A percentile compares a stretch with the other conserved stretches of the same genome.
These are phyloP conservation scores for Phaeosphaeria sp. DNA, from an alignment of 2,329 filamentous ascomycete genomes.

Conservation along the genomic window DNA sequence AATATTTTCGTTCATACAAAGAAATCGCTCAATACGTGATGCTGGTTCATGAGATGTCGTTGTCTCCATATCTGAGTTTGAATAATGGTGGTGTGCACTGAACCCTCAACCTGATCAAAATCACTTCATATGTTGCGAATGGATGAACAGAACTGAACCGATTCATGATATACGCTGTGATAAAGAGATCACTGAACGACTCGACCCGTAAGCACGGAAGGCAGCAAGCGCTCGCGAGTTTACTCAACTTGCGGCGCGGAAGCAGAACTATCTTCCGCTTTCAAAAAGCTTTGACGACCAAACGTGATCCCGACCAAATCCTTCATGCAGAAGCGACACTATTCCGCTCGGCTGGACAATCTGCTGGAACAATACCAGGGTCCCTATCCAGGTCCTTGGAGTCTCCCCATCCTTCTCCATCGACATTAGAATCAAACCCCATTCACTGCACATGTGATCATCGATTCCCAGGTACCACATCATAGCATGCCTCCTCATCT, in stretches of 20 bases:
- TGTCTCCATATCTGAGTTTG: not conserved
- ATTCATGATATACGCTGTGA: not conserved
- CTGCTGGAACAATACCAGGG: not conserved
- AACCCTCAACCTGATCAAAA: no score
- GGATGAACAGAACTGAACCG: no score
- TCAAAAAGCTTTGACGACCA: not conserved
- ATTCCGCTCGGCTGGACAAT: not conserved
- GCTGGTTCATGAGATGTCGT: not conserved
- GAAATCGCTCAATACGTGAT: not conserved
- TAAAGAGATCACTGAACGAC: not conserved
- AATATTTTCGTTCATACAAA: not conserved
- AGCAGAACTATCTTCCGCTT: not conserved
- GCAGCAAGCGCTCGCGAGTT: not conserved
- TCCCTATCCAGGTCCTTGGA: not conserved
- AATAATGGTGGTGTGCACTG: no score
- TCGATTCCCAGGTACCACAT: not conserved
- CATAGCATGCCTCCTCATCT: not conserved
- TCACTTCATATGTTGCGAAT: no score
- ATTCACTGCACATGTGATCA: not conserved
- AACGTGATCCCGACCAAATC: not conserved
- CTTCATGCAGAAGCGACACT: not conserved
- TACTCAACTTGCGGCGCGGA: not conserved
- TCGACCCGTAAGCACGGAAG: not conserved
- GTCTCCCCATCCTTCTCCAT: not conserved
- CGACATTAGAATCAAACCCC: not conserved